Evolutionary conservation across 2,329 filamentous ascomycete species (phyloP), one percentile per base, ranked within the genome.

Genomic region (Trichoderma aggressivum): DNA sequence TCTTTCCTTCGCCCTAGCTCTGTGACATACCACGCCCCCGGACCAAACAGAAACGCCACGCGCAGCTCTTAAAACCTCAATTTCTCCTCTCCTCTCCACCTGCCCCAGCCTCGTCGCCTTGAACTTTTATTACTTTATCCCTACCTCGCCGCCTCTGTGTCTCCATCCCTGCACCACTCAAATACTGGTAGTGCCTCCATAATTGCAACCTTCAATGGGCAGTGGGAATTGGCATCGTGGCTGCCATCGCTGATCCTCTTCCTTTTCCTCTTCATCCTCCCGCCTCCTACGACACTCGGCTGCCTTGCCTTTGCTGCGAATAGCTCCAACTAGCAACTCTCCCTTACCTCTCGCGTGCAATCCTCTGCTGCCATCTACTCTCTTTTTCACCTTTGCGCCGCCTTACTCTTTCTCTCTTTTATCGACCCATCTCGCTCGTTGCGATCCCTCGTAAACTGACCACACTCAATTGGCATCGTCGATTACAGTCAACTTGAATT

Each of bases 1-100:
- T 14, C 14, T 18, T 16, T 50, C 14, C 18, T 21, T 32, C 24
- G 21, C 43, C 26, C 39, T 50, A 24, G 28, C 21, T 65, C 47
- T 36, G 28, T 65, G 62, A 36, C 62, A 64, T 53, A 26, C 32
- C 59, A 28, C n/a, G n/a, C 32, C 21, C 24, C 36, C 39, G n/a
- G 21, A 47, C 62, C 55, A 65, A 65, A 65, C 62, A 65, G 32
- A 60, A 55, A 55, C 62, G 62, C 62, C 62, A 65, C 62, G 39
- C 47, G 43, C 62, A 65, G 5, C 11, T 32, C 21, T 63, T 63
- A 63, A 47, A 18, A 28, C 26, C 53, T 56, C n/a, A 60, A 30
- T 43, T 30, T 36, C 50, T 7, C 65, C 65, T 32, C 39, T 39
- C 21, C 39, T 53, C 28, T 34, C 14, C 39, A 34, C 58, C 65